Base-by-base conservation (phyloP, 78 protist genomes). In the Cavenderia fasciculata region DNA sequence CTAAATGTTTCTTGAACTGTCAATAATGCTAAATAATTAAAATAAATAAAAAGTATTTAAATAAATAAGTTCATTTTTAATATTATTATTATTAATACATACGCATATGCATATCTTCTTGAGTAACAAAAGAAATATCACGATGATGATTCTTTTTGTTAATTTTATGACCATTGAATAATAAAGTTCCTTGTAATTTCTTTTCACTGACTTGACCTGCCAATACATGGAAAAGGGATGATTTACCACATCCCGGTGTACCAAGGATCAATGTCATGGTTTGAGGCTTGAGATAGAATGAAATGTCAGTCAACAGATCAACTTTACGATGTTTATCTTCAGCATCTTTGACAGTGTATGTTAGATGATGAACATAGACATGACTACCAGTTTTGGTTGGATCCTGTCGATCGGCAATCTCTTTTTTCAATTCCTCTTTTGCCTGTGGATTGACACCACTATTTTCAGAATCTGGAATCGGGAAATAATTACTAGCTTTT, bases 221-320 rank as follows among this genome's bases (percentile, higher is more conserved):
- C 21, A 82, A 43, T 12, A 68, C 40, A 56, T 82, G 59, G 72
- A 82, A 82, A 19, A 82, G 52, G 0, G 93, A 59, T 10, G 86
- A 59, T 36, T 87, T 87, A 34, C 93, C 93, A 74, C 93, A 76
- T 10, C 93, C 87, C 25, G 93, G 93, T 2, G 93, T 43, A 73
- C 93, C 93, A 2, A 87, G 47, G 36, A 87, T 74, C 4, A 76
- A 23, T n/a, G 93, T 87, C 93, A 87, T 87, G 56, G 73, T 77
- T 46, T 62, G 38, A 21, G 93, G 93, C 27, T 87, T 68, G 34
- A 87, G 56, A 40, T 68, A 68, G 59, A 82, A 82, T 25, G 89
- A 68, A 7, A 82, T 43, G 25, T 82, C 89, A 54, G 41, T 40
- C 7, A 82, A 1, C 29, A 82, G 31, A 38, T 65, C 49, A 14